These are phyloP conservation scores for Fusarium agapanthi DNA, from an alignment of 2,329 filamentous ascomycete genomes.

Conservation along the genomic window DNA sequence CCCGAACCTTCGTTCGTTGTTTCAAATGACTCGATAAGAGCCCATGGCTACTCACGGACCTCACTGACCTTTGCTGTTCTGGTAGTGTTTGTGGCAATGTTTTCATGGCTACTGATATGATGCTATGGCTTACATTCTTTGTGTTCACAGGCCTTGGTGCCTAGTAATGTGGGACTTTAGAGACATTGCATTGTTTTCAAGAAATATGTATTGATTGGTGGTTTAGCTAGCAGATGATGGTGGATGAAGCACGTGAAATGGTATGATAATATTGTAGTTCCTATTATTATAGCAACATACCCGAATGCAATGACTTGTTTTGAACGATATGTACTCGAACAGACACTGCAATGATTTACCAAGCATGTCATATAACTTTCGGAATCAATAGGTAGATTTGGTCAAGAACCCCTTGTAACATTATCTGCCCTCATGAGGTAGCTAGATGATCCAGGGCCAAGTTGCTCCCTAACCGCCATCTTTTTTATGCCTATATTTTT, in stretches of 20 bases:
- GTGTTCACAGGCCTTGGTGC: neutral
- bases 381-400: neutral
- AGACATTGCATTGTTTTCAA: neutral
- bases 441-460: neutral
- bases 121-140: neutral
- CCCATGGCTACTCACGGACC: neutral
- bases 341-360: fast-evolving
- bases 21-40: neutral
- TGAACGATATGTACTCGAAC: neutral
- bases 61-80: neutral
- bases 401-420: neutral
- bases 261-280: constrained; percentile 27
- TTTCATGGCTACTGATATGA: neutral
- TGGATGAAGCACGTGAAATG: constrained; percentile 25
- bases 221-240: constrained; percentile 14
- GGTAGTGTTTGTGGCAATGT: neutral
- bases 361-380: neutral
- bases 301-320: neutral
- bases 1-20: neutral
- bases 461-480: neutral
- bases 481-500: neutral
- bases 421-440: neutral
- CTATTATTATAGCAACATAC: constrained; percentile 14
- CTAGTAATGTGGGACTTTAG: neutral
- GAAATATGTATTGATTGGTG: constrained; percentile 27